Conservation (phyloP, 2,329 filamentous ascomycete genomes). For the Cordyceps pruinosa region DNA sequence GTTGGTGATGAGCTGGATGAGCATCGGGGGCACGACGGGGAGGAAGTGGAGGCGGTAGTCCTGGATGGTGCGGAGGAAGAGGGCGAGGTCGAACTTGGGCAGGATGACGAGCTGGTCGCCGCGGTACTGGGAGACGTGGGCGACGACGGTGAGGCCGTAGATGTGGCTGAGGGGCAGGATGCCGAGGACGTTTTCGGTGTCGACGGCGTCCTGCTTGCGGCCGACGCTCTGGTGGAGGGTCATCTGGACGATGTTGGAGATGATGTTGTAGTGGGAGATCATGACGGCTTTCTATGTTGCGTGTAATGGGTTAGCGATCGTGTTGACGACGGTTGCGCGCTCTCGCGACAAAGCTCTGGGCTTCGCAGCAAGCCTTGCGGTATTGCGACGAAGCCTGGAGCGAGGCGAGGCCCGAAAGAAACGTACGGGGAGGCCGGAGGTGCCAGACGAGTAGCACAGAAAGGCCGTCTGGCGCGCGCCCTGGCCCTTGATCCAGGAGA, state of each 20-base stretch:
- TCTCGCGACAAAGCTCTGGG: too few species aligned
- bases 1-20: constrained; percentile 65
- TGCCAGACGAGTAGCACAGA: constrained; percentile 74
- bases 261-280: constrained; percentile 74
- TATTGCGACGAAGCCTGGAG: not conserved
- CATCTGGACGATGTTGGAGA: constrained; percentile 66
- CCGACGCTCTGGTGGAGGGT: constrained; percentile 34
- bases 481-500: constrained; percentile 58
- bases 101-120: constrained; percentile 70
- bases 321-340: too few species aligned
- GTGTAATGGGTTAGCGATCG: too few species aligned
- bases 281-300: constrained; percentile 82
- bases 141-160: constrained; percentile 67
- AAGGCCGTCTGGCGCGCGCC: constrained; percentile 64
- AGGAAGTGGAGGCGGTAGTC: constrained; percentile 61
- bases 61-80: constrained; percentile 58
- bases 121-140: constrained; percentile 57
- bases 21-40: constrained; percentile 69
- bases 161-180: constrained; percentile 79
- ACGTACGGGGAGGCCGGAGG: constrained; percentile 65
- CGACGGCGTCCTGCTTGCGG: constrained; percentile 30
- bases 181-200: constrained; percentile 49
- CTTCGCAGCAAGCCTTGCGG: too few species aligned
- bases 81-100: constrained; percentile 67
- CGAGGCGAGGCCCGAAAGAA: not conserved